These are phyloP conservation scores for Hymenoscyphus salicellus DNA, from an alignment of 2,329 filamentous ascomycete genomes.

Conservation along the genomic window DNA sequence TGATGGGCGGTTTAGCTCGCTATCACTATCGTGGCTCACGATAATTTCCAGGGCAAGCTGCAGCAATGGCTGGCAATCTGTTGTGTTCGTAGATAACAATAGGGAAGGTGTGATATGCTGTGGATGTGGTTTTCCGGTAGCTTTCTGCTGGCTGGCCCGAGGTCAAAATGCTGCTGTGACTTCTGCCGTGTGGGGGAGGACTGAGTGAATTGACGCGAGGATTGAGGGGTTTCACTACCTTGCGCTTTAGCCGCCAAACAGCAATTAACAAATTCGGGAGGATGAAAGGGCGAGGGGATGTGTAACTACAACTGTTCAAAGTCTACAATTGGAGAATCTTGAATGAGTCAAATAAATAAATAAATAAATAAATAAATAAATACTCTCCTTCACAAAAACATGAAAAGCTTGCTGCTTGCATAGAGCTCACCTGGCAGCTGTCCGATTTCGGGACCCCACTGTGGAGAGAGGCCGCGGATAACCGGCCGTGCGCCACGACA, in stretches of 20 bases:
- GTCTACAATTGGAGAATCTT: not conserved
- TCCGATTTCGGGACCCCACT: not conserved
- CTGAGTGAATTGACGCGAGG: not conserved
- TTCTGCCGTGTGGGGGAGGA: not conserved
- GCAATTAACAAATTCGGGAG: not conserved
- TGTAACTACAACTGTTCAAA: not conserved
- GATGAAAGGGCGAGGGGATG: conserved; percentile 5
- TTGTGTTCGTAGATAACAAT: not conserved
- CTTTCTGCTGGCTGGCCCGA: not conserved
- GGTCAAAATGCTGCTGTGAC: not conserved
- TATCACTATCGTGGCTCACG: not conserved
- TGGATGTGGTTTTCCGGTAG: not conserved
- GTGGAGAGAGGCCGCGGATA: not conserved
- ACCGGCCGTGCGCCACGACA: not conserved
- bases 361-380: not conserved
- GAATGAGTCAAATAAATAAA: not conserved
- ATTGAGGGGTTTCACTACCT: not conserved
- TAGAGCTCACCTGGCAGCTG: conserved; percentile 2
- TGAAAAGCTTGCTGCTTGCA: not conserved
- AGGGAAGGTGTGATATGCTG: not conserved
- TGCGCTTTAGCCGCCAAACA: not conserved
- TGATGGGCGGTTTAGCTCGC: conserved; percentile 3
- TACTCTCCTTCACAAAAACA: not conserved
- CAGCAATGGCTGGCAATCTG: not conserved
- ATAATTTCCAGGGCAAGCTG: not conserved